These are phyloP conservation scores for Bipolaris zeicola DNA, from an alignment of 2,329 filamentous ascomycete genomes.

Conservation along the genomic window DNA sequence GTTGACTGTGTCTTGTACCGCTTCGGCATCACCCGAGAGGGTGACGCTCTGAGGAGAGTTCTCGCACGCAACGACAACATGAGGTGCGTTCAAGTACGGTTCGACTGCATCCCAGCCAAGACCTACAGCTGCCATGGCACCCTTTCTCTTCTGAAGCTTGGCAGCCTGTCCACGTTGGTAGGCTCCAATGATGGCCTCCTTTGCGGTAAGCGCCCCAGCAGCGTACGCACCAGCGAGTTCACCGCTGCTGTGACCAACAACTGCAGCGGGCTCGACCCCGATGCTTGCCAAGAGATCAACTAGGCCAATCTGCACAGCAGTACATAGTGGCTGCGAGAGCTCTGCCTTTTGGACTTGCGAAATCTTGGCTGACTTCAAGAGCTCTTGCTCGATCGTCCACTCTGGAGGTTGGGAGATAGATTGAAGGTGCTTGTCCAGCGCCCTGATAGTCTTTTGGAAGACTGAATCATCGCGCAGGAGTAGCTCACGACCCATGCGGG, in stretches of 20 bases:
- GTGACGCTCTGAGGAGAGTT: conserved; percentile 31
- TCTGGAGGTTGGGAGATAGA: neutral
- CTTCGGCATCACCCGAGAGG: conserved; percentile 27
- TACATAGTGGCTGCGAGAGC: conserved; percentile 30
- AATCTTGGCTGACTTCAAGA: conserved; percentile 8
- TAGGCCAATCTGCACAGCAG: conserved; percentile 29
- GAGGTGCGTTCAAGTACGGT: neutral
- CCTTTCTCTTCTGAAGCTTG: neutral
- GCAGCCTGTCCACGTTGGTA: conserved; percentile 20
- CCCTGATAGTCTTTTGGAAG: conserved; percentile 7
- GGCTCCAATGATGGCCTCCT: conserved; percentile 26
- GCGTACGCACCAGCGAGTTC: conserved; percentile 51
- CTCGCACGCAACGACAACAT: conserved; percentile 15
- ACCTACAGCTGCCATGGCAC: conserved; percentile 23
- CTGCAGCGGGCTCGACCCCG: conserved; percentile 20
- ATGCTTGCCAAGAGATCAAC: conserved; percentile 15
- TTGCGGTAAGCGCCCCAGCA: conserved; percentile 29
- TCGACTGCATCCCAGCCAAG: conserved; percentile 8
- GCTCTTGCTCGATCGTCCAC: conserved; percentile 21
- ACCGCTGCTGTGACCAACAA: conserved; percentile 49
- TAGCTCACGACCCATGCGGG: conserved; percentile 20
- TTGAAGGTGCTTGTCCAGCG: conserved; percentile 12
- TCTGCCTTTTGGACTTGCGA: conserved; percentile 20
- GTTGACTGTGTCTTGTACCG: neutral
- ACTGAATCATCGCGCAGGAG: neutral